Evolutionary conservation across 257 asterid genomes (phyloP), one percentile per base, ranked within the genome.

Genomic region (Nicotiana benthamiana): DNA sequence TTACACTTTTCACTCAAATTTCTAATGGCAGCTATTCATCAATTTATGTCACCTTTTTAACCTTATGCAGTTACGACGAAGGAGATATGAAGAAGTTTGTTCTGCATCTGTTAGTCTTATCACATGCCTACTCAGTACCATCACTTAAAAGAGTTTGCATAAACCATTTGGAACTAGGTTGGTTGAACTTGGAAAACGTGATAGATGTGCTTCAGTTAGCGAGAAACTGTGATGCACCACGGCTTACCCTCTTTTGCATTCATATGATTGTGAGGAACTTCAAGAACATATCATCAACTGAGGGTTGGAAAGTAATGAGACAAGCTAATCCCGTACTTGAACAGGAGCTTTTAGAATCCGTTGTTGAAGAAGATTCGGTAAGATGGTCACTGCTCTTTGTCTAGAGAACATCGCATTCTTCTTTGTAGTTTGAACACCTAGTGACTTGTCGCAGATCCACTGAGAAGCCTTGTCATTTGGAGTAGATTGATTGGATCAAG

Each of bases 221-320:
- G 57, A 87, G 88, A 81, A 82, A 68, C 20, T 93, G 98, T 53
- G 97, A 95, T 81, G 94, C 97, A 7, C 90, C 97, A 13, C 89
- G 93, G 2, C 91, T 95, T 36, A 80, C 87, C 53, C 75, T 93
- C 32, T 61, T 90, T 64, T 93, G 98, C 80, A 72, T 80, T 24
- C 93, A 88, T 62, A 82, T 89, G 91, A 81, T 93, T 12, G 78
- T 90, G 80, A 86, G 82, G 83, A 91, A 95, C 87, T 91, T 93
- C 88, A 95, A 92, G 87, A 81, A 81, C 79, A 83, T 93, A 82
- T 89, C 97, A 15, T 79, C 77, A 17, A 92, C 97, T 3, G 98
- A 95, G 83, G 99, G 91, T 17, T 95, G 99, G 99, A 95, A 93
- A 81, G 96, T 89, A 75, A 95, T 93, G 98, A 90, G 83, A 72